These are phyloP conservation scores for Scheffersomyces insectosa DNA, from an alignment of 1,139 yeast genomes.

Conservation along the genomic window DNA sequence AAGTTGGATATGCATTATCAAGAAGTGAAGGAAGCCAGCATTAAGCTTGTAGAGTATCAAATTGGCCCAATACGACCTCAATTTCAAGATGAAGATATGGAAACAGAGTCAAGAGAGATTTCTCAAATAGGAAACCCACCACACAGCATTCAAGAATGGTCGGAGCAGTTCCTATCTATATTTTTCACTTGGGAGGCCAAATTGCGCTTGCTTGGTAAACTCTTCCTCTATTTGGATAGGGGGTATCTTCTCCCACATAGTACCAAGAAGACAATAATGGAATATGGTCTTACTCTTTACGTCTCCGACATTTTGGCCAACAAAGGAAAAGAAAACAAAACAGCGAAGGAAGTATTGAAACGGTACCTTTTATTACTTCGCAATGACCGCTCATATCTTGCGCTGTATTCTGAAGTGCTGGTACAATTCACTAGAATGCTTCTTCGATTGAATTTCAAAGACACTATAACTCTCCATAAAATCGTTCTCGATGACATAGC, in stretches of 20 bases:
- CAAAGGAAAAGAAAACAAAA: slow-evolving; percentile 1
- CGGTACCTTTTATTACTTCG: neutral
- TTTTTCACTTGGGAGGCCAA: slow-evolving; percentile 28
- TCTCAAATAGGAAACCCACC: neutral
- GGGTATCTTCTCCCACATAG: slow-evolving; percentile 36
- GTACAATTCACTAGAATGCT: slow-evolving; percentile 19
- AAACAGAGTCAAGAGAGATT: neutral
- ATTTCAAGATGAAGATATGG: neutral
- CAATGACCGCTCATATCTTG: neutral
- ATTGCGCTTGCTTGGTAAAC: slow-evolving; percentile 24
- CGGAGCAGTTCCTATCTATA: slow-evolving; percentile 14
- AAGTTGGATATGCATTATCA: slow-evolving; percentile 17
- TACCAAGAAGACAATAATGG: slow-evolving; percentile 24
- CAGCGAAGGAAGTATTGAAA: slow-evolving; percentile 9
- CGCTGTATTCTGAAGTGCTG: slow-evolving; percentile 9
- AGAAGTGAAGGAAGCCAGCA: neutral
- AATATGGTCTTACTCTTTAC: slow-evolving; percentile 24
- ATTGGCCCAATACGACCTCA: too few relatives aligned
- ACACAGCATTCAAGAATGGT: slow-evolving; percentile 12
- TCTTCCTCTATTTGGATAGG: slow-evolving; percentile 39
- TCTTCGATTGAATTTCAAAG: slow-evolving; percentile 21
- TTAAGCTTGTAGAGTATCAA: neutral
- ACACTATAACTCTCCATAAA: slow-evolving; percentile 17
- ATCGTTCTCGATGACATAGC: slow-evolving; percentile 18
- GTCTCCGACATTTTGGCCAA: slow-evolving; percentile 18